Percentiles rank a stretch among this genome's conserved stretches.
phyloP scores from a whole-genome alignment of 768 basidiomycete genomes.

The Mrakia frigida region DNA sequence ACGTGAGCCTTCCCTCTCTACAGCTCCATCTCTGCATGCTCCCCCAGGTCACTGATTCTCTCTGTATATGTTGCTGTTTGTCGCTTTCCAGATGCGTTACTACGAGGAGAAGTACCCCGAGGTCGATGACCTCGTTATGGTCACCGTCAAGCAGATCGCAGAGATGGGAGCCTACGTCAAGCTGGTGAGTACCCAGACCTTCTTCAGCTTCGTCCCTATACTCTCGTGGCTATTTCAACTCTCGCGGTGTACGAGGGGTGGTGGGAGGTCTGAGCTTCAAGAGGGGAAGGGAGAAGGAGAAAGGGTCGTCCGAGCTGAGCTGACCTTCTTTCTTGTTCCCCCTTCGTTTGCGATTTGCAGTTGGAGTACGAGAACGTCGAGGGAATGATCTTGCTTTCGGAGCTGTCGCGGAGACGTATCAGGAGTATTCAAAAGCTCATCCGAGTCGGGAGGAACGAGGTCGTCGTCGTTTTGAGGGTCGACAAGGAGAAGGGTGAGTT shows the following conservation, averaged over 20 bases:
- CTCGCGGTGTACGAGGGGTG: not conserved
- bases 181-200: slow-evolving; percentile 56
- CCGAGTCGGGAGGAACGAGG: slow-evolving; percentile 93
- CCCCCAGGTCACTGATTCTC: not conserved
- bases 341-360: slow-evolving; percentile 47
- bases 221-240: not conserved
- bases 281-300: not conserved
- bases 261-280: not conserved
- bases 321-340: slow-evolving; percentile 7
- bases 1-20: no score
- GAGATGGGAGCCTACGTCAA: slow-evolving; percentile 99
- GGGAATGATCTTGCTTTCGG: slow-evolving; percentile 99
- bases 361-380: slow-evolving; percentile 99
- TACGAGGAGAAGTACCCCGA: slow-evolving; percentile 91
- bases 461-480: slow-evolving; percentile 93
- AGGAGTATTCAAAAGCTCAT: slow-evolving; percentile 97
- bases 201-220: not conserved
- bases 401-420: slow-evolving; percentile 92
- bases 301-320: not conserved
- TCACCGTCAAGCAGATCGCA: slow-evolving; percentile 96
- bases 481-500: slow-evolving; percentile 94
- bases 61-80: not conserved
- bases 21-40: no score
- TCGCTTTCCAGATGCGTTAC: slow-evolving; percentile 62
- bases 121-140: slow-evolving; percentile 98